phyloP scores from a whole-genome alignment of 108 stramenopile genomes.

The Discostella stelligeroides region DNA sequence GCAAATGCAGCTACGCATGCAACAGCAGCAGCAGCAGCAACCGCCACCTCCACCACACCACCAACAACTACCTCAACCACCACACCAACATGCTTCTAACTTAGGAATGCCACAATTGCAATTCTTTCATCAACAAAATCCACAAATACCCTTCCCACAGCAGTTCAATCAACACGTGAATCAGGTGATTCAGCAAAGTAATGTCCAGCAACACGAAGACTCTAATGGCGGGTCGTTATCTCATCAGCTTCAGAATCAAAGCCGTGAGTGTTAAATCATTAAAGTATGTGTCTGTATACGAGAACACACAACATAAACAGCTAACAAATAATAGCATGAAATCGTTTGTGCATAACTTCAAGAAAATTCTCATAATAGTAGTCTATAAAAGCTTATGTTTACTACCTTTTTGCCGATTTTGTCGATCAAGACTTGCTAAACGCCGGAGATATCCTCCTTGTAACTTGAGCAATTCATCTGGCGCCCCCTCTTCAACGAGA shows the following conservation, averaged over 20 bases:
- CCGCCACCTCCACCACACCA: slow-evolving; percentile 1
- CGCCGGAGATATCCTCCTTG: slow-evolving; percentile 6
- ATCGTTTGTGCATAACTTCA: too few species aligned
- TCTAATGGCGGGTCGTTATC: background rate
- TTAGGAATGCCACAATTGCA: slow-evolving; percentile 13
- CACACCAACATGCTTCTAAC: slow-evolving; percentile 6
- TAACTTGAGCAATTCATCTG: slow-evolving; percentile 54
- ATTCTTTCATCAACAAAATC: slow-evolving; percentile 11
- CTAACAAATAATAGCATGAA: too few species aligned
- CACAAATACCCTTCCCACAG: slow-evolving; percentile 1
- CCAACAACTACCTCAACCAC: background rate
- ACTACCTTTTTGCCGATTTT: slow-evolving; percentile 12
- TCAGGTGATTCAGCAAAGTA: slow-evolving; percentile 12
- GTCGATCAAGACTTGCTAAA: background rate
- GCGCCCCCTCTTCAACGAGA: slow-evolving; percentile 77
- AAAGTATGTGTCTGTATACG: too few species aligned
- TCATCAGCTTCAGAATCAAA: background rate
- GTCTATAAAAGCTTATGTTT: slow-evolving; percentile 5
- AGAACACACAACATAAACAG: too few species aligned
- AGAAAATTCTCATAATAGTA: background rate
- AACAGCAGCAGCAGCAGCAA: background rate
- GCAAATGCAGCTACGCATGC: slow-evolving; percentile 3
- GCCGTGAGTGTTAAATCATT: background rate
- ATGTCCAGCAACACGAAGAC: background rate
- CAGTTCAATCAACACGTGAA: slow-evolving; percentile 15